These are phyloP conservation scores for Talaromyces sp. DNA, from an alignment of 2,329 filamentous ascomycete genomes.

Conservation along the genomic window DNA sequence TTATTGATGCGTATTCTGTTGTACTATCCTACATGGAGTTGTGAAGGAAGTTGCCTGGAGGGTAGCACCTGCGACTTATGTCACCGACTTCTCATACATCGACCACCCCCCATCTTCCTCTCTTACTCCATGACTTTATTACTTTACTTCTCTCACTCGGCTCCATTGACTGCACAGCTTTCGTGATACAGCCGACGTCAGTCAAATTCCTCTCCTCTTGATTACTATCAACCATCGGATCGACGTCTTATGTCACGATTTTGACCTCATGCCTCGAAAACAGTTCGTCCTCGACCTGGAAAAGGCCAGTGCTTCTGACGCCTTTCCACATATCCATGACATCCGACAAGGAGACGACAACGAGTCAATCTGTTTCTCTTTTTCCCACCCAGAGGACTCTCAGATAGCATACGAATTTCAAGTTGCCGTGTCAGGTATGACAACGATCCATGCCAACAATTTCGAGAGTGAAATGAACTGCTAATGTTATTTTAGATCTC, in stretches of 20 bases:
- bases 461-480: background rate
- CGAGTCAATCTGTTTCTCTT: constrained; percentile 67
- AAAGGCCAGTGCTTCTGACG: constrained; percentile 37
- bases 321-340: constrained; percentile 51
- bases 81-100: background rate
- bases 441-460: background rate
- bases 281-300: constrained; percentile 63
- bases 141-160: background rate
- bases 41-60: background rate
- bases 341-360: constrained; percentile 67
- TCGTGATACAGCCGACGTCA: background rate
- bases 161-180: background rate
- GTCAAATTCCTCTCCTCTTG: background rate
- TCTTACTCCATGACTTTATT: background rate
- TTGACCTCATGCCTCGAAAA: constrained; percentile 60
- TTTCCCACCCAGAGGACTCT: constrained; percentile 33
- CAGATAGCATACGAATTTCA: constrained; percentile 35
- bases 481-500: constrained; percentile 46
- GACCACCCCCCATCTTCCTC: background rate
- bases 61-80: background rate
- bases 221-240: background rate
- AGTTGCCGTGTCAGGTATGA: constrained; percentile 41
- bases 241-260: background rate
- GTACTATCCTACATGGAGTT: background rate
- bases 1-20: background rate